phyloP scores from a whole-genome alignment of 2,329 filamentous ascomycete species.

The Alternaria triticimaculans region DNA sequence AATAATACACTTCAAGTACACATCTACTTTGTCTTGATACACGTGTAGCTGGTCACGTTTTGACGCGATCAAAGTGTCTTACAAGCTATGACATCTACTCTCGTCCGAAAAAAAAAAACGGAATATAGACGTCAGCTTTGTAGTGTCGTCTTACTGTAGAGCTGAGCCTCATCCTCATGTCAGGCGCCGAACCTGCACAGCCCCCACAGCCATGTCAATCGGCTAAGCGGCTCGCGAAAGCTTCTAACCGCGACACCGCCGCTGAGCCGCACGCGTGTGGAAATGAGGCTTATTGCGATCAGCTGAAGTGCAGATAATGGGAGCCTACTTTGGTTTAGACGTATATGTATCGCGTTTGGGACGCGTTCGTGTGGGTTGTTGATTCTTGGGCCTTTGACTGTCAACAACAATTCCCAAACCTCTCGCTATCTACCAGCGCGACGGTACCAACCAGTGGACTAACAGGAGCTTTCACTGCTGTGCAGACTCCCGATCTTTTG shows the following conservation, averaged over 20 bases:
- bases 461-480: not conserved
- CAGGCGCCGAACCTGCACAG: constrained; percentile 6
- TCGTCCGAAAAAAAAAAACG: not conserved
- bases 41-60: not conserved
- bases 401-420: not conserved
- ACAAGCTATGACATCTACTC: not conserved
- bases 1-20: not conserved
- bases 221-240: constrained; percentile 8
- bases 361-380: not conserved
- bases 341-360: not conserved
- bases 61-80: not conserved
- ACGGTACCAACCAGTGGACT: not conserved
- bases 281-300: constrained; percentile 12
- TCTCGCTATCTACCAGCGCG: not conserved
- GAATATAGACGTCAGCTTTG: not conserved
- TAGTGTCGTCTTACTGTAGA: not conserved
- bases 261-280: constrained; percentile 8
- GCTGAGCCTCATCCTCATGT: not conserved
- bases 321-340: not conserved
- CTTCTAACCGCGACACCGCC: not conserved
- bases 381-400: not conserved
- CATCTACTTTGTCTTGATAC: not conserved
- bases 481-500: not conserved
- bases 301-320: constrained; percentile 7
- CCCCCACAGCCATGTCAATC: constrained; percentile 1